Percentiles rank a stretch among this genome's conserved stretches.
Conservation (phyloP, 306 rosid species). For the Vicia faba region DNA sequence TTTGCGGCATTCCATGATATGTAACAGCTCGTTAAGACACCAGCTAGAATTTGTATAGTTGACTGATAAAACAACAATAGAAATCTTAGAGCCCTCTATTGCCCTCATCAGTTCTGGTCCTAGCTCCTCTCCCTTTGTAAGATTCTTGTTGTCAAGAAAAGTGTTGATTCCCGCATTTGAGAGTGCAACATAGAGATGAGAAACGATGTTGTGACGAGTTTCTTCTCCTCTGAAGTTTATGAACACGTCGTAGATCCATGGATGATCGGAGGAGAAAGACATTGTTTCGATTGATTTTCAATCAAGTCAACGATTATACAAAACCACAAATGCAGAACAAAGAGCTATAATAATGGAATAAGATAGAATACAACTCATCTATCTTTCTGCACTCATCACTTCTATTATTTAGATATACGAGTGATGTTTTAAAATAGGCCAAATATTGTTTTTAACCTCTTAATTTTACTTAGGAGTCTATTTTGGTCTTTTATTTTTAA, state of each 20-base stretch:
- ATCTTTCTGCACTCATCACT: too few relatives aligned
- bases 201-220: not conserved
- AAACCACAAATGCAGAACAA: not conserved
- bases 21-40: slow-evolving; percentile 30
- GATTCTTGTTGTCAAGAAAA: not conserved
- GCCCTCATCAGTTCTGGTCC: not conserved
- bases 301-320: not conserved
- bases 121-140: not conserved
- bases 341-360: not conserved
- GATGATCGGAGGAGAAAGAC: not conserved
- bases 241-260: slow-evolving; percentile 28
- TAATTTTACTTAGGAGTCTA: too few relatives aligned
- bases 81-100: slow-evolving; percentile 5
- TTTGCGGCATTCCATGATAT: not conserved
- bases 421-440: too few relatives aligned
- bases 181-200: not conserved
- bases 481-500: too few relatives aligned
- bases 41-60: slow-evolving; percentile 8
- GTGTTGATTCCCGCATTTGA: not conserved
- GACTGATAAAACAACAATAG: not conserved
- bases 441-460: too few relatives aligned
- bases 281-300: not conserved
- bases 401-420: too few relatives aligned
- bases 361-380: not conserved
- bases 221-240: slow-evolving; percentile 21